These are phyloP conservation scores for Kurtzmaniella quercitrusa DNA, from an alignment of 1,139 yeast genomes.

Conservation along the genomic window DNA sequence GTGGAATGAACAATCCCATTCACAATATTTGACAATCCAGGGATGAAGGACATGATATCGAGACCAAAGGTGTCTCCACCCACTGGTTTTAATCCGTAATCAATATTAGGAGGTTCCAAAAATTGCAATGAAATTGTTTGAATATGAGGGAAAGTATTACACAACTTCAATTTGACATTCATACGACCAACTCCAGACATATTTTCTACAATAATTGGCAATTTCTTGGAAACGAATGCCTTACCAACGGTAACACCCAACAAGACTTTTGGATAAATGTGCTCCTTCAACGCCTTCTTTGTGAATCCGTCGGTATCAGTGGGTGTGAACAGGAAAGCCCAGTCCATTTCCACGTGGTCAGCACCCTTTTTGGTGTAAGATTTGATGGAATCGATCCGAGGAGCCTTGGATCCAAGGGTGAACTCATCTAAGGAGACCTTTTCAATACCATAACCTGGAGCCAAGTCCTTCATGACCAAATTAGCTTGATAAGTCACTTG, in stretches of 20 bases:
- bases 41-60: slow-evolving; percentile 78
- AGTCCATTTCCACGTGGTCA: slow-evolving; percentile 72
- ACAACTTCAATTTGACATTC: slow-evolving; percentile 60
- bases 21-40: slow-evolving; percentile 74
- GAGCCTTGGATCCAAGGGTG: slow-evolving; percentile 76
- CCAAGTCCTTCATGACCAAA: slow-evolving; percentile 60
- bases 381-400: slow-evolving; percentile 64
- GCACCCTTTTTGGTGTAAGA: slow-evolving; percentile 66
- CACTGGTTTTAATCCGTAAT: slow-evolving; percentile 77
- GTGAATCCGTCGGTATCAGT: slow-evolving; percentile 82
- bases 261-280: slow-evolving; percentile 74
- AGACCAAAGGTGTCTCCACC: slow-evolving; percentile 83
- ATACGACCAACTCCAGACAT: slow-evolving; percentile 71
- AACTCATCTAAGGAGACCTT: slow-evolving; percentile 68
- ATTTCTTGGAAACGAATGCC: slow-evolving; percentile 68
- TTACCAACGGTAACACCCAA: slow-evolving; percentile 76
- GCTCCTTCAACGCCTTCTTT: slow-evolving; percentile 61
- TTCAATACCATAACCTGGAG: slow-evolving; percentile 80
- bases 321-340: slow-evolving; percentile 78
- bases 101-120: slow-evolving; percentile 73
- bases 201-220: slow-evolving; percentile 73
- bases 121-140: slow-evolving; percentile 66
- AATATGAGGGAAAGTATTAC: slow-evolving; percentile 68
- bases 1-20: slow-evolving; percentile 63
- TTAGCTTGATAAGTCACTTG: slow-evolving; percentile 67